Evolutionary conservation across 768 basidiomycete species (phyloP), one percentile per base, ranked within the genome.

Genomic region (Auricularia cornea): DNA sequence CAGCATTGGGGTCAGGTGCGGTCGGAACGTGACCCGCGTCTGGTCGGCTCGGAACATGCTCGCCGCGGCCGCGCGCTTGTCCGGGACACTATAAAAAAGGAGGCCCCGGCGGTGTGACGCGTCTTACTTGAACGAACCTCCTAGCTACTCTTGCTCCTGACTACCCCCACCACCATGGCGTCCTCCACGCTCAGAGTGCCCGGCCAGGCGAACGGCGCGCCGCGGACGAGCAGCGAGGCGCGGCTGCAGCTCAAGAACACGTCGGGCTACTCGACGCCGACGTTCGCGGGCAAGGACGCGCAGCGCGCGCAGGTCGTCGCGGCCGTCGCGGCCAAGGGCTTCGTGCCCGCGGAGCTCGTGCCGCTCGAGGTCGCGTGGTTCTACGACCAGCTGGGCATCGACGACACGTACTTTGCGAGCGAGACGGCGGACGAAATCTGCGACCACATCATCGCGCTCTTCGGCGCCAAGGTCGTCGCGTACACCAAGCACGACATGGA

Each of bases 311-410:
- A 84, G 67, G 92, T 96, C 61, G 85, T 90, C 71, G 79, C 84
- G 62, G 85, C 84, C 66, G 88, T 98, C 68, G 80, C 88, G 10
- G 78, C 80, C 62, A 93, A 91, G 88, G 97, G 96, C 54, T 99
- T 99, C 79, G 86, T 99, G 67, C 95, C 97, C 1, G 84, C 82
- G 63, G 88, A 94, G 70, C 84, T 98, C 66, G 89, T 96, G 67
- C 76, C 80, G 65, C 85, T 86, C 73, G 96, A 99, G 75, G 92
- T 98, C 70, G 84, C 88, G 73, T 99, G 95, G 95, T 98, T 97
- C 83, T 98, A 98, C 82, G 79, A 86, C 30, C 81, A 86, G 65
- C 87, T 92, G 67, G 90, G 92, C 67, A 91, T 92, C 79, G 90
- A 92, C 78, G 90, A 93, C 77, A 93, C 88, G 10, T 93, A 96